Evolutionary conservation across 768 basidiomycete species (phyloP).

Genomic region (Tylopilus sp.): DNA sequence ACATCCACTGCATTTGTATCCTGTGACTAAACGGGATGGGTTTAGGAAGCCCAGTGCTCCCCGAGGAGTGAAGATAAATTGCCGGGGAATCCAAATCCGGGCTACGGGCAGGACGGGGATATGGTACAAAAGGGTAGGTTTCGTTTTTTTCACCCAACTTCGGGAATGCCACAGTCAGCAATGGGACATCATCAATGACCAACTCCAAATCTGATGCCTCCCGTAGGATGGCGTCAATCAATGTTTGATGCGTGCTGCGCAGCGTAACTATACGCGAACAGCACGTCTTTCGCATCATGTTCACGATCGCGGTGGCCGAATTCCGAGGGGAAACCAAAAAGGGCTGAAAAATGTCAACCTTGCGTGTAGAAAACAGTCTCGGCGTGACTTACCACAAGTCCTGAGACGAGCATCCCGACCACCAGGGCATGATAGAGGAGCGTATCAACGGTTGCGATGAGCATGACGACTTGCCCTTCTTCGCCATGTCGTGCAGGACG

Average conservation of each 20-base stretch:
- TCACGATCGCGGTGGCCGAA: slow-evolving; percentile 15
- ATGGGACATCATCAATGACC: slow-evolving; percentile 8
- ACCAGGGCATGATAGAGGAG: slow-evolving; percentile 28
- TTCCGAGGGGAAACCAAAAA: slow-evolving; percentile 24
- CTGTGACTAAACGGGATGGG: slow-evolving; percentile 35
- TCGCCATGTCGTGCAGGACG: slow-evolving; percentile 15
- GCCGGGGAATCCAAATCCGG: slow-evolving; percentile 12
- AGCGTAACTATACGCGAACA: slow-evolving; percentile 21
- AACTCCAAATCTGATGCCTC: neutral
- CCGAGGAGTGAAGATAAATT: slow-evolving; percentile 22
- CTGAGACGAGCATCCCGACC: slow-evolving; percentile 27
- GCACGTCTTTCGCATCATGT: slow-evolving; percentile 17
- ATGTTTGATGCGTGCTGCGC: slow-evolving; percentile 1
- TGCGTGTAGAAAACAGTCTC: neutral
- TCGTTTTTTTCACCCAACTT: slow-evolving; percentile 22
- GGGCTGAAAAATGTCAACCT: slow-evolving; percentile 14
- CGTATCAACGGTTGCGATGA: slow-evolving; percentile 31
- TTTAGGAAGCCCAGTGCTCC: slow-evolving; percentile 48
- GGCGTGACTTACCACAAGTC: slow-evolving; percentile 24
- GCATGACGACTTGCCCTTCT: slow-evolving; percentile 28
- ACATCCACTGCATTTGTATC: slow-evolving; percentile 32
- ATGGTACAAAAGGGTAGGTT: slow-evolving; percentile 11
- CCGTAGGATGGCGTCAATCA: slow-evolving; percentile 11
- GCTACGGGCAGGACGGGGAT: slow-evolving; percentile 1
- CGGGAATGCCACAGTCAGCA: slow-evolving; percentile 32